phyloP scores from a whole-genome alignment of 2,329 filamentous ascomycete genomes.

The Penicillium brasilianum region DNA sequence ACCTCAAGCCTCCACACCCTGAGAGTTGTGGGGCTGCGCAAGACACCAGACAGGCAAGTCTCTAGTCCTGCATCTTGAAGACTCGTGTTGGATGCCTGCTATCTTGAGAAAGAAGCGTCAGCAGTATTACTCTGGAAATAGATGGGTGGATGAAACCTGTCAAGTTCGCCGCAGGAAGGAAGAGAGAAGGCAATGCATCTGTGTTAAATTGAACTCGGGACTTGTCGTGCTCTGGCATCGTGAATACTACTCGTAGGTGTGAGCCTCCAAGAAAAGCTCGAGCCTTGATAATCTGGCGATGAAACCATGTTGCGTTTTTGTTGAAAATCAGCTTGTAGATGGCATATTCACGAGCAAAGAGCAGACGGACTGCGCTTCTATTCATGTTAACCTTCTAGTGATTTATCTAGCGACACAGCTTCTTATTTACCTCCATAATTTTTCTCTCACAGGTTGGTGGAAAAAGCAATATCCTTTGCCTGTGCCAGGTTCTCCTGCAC shows the following conservation, averaged over 20 bases:
- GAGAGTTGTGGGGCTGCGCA: no score
- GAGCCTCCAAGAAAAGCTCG: no score
- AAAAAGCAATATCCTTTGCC: conserved; percentile 24
- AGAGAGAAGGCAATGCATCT: background rate
- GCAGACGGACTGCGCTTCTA: no score
- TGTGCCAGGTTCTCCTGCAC: conserved; percentile 25
- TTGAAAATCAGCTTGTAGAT: no score
- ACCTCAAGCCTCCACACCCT: no score
- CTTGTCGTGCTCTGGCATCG: background rate
- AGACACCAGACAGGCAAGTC: no score
- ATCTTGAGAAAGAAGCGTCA: background rate
- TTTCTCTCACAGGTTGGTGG: conserved; percentile 16
- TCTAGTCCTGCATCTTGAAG: background rate
- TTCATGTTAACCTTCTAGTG: background rate
- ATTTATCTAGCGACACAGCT: background rate
- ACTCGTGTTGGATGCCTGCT: background rate
- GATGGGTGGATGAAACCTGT: background rate
- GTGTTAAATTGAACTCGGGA: background rate
- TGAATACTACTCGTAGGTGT: no score
- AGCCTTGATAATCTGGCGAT: background rate
- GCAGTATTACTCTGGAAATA: background rate
- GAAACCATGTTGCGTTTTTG: no score
- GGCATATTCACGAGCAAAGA: no score
- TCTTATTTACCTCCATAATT: background rate
- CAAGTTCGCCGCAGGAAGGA: background rate